phyloP scores from a whole-genome alignment of 495 filamentous ascomycete genomes.

The Daldinia grandis region DNA sequence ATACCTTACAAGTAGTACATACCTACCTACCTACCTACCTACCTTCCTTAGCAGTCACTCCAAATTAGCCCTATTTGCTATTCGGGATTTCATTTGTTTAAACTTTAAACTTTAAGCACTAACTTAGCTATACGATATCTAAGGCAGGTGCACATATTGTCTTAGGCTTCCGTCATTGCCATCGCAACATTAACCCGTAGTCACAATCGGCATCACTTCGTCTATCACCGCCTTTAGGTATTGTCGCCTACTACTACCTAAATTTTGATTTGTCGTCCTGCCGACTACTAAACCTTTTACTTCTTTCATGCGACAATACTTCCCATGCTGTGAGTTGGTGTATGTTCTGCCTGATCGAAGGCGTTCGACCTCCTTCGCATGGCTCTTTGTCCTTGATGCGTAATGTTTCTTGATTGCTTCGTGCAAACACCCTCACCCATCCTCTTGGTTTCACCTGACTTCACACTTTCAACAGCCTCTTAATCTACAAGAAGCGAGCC shows the following conservation, averaged over 20 bases:
- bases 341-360: background rate
- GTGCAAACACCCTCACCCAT: constrained; percentile 17
- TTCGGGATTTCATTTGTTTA: background rate
- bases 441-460: background rate
- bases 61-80: background rate
- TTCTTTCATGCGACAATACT: background rate
- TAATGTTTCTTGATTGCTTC: constrained; percentile 26
- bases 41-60: background rate
- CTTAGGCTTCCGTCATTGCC: background rate
- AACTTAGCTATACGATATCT: too few species aligned
- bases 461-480: background rate
- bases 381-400: constrained; percentile 12
- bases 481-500: background rate
- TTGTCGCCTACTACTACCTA: background rate
- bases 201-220: background rate
- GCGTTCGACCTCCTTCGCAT: background rate
- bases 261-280: background rate
- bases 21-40: too few species aligned
- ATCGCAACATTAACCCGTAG: background rate
- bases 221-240: background rate
- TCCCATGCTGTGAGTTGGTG: background rate
- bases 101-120: too few species aligned
- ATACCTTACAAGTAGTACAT: background rate
- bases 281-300: background rate
- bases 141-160: background rate